Base-by-base conservation (phyloP, 108 stramenopile genomes). In the Pseudonitzschia pungens region DNA sequence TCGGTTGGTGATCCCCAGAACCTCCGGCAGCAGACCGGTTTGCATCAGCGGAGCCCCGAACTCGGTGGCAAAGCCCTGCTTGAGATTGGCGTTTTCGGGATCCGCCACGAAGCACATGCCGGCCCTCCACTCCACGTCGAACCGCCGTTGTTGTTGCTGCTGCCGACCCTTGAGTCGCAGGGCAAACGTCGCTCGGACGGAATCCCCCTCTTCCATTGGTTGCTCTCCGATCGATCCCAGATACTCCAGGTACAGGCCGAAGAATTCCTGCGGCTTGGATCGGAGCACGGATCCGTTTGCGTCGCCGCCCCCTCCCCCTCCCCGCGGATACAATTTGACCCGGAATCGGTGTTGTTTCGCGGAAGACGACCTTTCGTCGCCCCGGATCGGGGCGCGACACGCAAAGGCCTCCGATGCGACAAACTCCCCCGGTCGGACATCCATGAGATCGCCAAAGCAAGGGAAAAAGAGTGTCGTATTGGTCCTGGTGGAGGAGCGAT, bases 51-150 rank as follows among this genome's bases (percentile, higher is more conserved):
- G 81, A 24, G 75, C 74, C 16, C 84, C 84, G 69, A 79, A 81
- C 26, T 85, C 84, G 40, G 69, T 78, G 31, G 81, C 78, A 43
- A 41, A 6, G 20, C 84, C 81, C 55, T 76, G 54, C 18, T 52
- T 29, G 31, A 76, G 52, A 48, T 77, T 52, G 10, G 67, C 22
- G 0, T 45, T 18, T 28, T 54, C 55, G 7, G 52, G 21, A 27
- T 53, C 21, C 26, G 62, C 29, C 15, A 81, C 80, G 65, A 85
- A 85, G 10, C 84, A 26, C 84, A 82, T 80, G 16, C 84, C 84
- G 12, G 78, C 73, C n/a, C 75, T 70, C 81, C 81, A 85, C 68
- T 85, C 81, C 21, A 85, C 72, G 59, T 79, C 77, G 76, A 85
- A 81, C n/a, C 55, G 65, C 21, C 43, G 70, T 32, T 71, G 70